Base-by-base conservation (phyloP, 2,329 filamentous ascomycete genomes). In the Sclerotinia trifoliorum region DNA sequence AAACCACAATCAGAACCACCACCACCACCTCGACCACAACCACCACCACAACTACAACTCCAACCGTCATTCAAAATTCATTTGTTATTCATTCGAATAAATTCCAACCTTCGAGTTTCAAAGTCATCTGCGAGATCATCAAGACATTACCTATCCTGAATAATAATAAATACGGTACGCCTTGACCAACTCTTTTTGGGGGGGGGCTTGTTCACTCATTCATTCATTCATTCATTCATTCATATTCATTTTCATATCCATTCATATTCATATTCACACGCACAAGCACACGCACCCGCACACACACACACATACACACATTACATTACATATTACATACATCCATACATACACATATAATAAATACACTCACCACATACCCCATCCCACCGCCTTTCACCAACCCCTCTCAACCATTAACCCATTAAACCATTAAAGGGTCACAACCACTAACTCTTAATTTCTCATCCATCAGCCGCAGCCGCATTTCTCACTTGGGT, bases 391-490 rank as follows among this genome's bases (percentile, higher is more conserved):
- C 64, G 52, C 65, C 68, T 68, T 65, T 54, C 65, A 66, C 58
- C 57, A 49, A 54, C 65, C 68, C 66, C 39, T 56, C 49, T 48
- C 64, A 66, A 58, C 52, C 71, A 63, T 42, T 39, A 39, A 42
- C 4, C 39, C 39, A 39, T 39, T 39, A 39, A 66, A 58, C 52
- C 71, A 63, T 67, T 65, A 62, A 70, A 65, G 32, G 46, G 21
- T 32, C 44, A 58, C 55, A 24, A 42, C 29, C 65, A 61, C 65
- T 66, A 61, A 66, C 65, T 68, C 66, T 35, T 55, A 60, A n/a
- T 35, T 35, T 56, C 49, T 56, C 67, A 61, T 66, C 67, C 55
- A n/a, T 68, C 69, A 56, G 57, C 69, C 66, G 70, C 66, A 69
- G 62, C 39, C 39, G 39, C 39, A 42, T 42, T 42, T 70, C 62